Conservation (phyloP, 1,139 yeast genomes). For the Nakaseomyces uthaithaninus region DNA sequence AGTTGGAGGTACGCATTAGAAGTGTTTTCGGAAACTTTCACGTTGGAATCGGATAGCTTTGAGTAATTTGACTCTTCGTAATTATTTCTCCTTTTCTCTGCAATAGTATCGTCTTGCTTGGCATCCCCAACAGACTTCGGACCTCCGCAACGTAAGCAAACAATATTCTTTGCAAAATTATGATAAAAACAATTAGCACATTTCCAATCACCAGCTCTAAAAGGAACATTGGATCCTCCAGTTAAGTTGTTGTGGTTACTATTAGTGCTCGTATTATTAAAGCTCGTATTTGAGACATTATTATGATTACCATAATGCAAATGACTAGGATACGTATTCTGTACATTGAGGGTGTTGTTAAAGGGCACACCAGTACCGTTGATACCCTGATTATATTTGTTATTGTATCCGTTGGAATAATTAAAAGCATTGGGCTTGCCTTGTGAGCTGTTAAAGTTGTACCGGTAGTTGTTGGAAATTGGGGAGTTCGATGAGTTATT, state of each 20-base stretch:
- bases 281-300: constrained; percentile 8
- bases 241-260: constrained; percentile 12
- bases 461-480: not conserved
- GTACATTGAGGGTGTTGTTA: constrained; percentile 11
- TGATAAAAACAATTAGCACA: constrained; percentile 79
- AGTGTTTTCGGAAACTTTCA: constrained; percentile 4
- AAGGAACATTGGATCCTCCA: constrained; percentile 54
- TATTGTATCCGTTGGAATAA: constrained; percentile 8
- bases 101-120: not conserved
- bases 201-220: constrained; percentile 97
- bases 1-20: not conserved
- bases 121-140: constrained; percentile 37
- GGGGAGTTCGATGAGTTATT: not conserved
- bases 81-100: not conserved
- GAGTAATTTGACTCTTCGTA: constrained; percentile 1
- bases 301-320: not conserved
- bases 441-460: not conserved
- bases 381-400: not conserved
- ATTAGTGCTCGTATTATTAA: constrained; percentile 11
- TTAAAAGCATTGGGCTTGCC: constrained; percentile 12
- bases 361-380: not conserved
- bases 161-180: constrained; percentile 85
- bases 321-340: not conserved
- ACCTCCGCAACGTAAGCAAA: constrained; percentile 82
- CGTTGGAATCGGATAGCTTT: constrained; percentile 5